A percentile compares a stretch with the other conserved stretches of the same genome.
These are phyloP conservation scores for Sporothrix variecibatus DNA, from an alignment of 2,329 filamentous ascomycete genomes.

Conservation along the genomic window DNA sequence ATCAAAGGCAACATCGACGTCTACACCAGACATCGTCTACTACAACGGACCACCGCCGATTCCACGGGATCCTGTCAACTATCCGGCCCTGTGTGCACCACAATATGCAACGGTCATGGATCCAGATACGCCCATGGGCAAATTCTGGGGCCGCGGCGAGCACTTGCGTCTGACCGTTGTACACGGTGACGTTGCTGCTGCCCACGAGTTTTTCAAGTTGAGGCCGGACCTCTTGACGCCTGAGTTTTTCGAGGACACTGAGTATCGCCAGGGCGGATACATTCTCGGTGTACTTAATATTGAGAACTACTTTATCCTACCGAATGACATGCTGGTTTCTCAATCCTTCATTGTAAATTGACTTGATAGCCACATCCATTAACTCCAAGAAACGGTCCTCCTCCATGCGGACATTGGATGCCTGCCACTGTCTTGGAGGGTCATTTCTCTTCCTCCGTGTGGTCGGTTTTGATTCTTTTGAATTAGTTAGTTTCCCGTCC, in stretches of 20 bases:
- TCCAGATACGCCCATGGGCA: no score
- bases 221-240: not conserved
- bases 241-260: not conserved
- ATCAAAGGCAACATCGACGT: no score
- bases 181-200: not conserved
- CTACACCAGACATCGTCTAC: no score
- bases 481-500: not conserved
- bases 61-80: not conserved
- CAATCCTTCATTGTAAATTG: slow-evolving; percentile 25
- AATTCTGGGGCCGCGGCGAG: not conserved
- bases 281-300: not conserved
- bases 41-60: not conserved
- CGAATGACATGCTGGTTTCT: slow-evolving; percentile 20
- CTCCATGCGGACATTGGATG: slow-evolving; percentile 25
- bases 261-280: not conserved
- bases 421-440: slow-evolving; percentile 20
- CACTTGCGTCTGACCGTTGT: not conserved
- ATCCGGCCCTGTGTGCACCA: not conserved
- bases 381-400: slow-evolving; percentile 25
- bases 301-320: not conserved
- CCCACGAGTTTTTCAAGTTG: not conserved
- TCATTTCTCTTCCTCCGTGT: not conserved
- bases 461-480: not conserved
- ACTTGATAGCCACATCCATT: slow-evolving; percentile 29
- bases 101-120: no score